Base-by-base conservation (phyloP, 1,284 basidiomycete species). In the Rhizoctonia solani region DNA sequence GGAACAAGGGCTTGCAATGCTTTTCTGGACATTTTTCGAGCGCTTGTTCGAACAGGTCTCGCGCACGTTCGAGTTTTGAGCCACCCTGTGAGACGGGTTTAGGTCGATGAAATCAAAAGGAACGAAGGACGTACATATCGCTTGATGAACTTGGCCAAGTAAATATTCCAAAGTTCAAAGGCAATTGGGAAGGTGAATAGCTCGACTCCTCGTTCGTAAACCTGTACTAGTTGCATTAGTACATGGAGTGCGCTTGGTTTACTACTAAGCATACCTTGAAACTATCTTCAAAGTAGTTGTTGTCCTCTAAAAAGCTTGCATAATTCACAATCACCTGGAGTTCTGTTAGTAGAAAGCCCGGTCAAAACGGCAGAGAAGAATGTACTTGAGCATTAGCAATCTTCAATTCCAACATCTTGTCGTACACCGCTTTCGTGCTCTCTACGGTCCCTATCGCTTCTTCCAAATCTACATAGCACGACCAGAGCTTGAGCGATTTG, bases 131-230 rank as follows among this genome's bases (percentile, higher is more conserved):
- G 76, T 73, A 93, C 92, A 79, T 97, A 98, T 76, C 97, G 89
- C 79, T 95, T 96, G 71, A 96, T 86, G 75, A 99, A 99, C 79
- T 98, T 98, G 68, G 92, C 90, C 42, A 99, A 81, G 77, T 98
- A 99, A 68, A 98, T 96, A 76, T 99, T 99, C 96, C 97, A 99
- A 71, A 99, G 87, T 79, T 99, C 97, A 76, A 98, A 99, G 1
- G 94, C 96, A 53, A 99, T 88, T 0, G 97, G 97, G 82, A 95
- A 99, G 5, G 95, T 95, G 82, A 99, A 99, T 19, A 98, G 81
- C 72, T 99, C 97, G 8, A 97, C 93, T 47, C 97, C 97, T 50
- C 96, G 88, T 76, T 99, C 97, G 76, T 98, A 99, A 39, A 98
- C 89, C 88, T 89, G 63, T 13, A 41, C 27, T 11, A 19, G 37